A percentile compares a stretch with the other conserved stretches of the same genome.
Evolutionary conservation across 169 alveolate genomes (phyloP).

Genomic region (Plasmodium inui): DNA sequence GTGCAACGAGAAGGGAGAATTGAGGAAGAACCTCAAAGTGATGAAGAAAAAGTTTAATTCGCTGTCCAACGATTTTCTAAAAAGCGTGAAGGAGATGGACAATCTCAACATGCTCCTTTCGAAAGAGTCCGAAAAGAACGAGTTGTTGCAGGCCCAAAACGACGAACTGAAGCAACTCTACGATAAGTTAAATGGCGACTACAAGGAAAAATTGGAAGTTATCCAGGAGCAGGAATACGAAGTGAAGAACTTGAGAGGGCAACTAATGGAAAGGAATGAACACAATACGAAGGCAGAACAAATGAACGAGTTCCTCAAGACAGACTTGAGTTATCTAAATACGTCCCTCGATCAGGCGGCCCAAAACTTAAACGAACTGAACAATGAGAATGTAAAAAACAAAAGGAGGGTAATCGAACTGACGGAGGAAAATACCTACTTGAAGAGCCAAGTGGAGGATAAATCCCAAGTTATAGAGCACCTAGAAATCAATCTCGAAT

Average conservation of each 20-base stretch:
- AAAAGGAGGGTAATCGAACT: constrained; percentile 19
- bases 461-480: constrained; percentile 26
- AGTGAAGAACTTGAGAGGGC: constrained; percentile 12
- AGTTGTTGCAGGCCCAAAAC: constrained; percentile 9
- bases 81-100: constrained; percentile 31
- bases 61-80: constrained; percentile 42
- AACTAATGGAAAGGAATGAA: constrained; percentile 45
- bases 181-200: constrained; percentile 27
- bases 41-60: constrained; percentile 45
- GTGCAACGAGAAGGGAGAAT: constrained; percentile 36
- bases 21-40: constrained; percentile 37
- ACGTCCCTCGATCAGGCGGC: constrained; percentile 52
- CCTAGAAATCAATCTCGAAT: constrained; percentile 15
- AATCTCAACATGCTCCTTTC: not conserved
- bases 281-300: constrained; percentile 31
- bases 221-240: constrained; percentile 36
- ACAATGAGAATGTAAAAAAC: constrained; percentile 46
- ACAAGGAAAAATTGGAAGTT: constrained; percentile 37
- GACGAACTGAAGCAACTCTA: constrained; percentile 26
- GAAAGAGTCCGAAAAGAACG: constrained; percentile 40
- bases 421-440: constrained; percentile 25
- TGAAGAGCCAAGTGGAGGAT: constrained; percentile 25
- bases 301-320: constrained; percentile 52
- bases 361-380: constrained; percentile 48
- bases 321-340: constrained; percentile 39